Percentiles rank a stretch among this genome's conserved stretches.
These are phyloP conservation scores for Tetrahymena malaccensis DNA, from an alignment of 73 alveolate species.

Conservation along the genomic window DNA sequence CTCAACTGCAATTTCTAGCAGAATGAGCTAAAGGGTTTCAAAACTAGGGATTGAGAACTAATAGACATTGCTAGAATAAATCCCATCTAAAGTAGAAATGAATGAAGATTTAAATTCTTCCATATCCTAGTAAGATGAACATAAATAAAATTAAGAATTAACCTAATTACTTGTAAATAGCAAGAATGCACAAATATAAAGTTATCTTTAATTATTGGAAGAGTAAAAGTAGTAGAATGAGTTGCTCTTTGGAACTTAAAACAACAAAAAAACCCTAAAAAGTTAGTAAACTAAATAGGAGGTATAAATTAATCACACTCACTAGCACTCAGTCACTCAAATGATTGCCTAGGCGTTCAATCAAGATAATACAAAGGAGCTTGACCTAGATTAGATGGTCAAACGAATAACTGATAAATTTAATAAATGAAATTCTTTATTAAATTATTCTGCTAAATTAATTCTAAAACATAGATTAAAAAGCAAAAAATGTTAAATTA, in stretches of 20 bases:
- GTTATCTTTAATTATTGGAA: not conserved
- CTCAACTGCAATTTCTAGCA: not conserved
- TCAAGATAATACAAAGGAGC: not conserved
- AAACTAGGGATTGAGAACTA: not conserved
- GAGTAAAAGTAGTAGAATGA: not conserved
- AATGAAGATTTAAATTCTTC: not conserved
- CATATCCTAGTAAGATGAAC: not conserved
- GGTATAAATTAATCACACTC: not conserved
- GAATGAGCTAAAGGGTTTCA: not conserved
- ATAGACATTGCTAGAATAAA: too few species aligned
- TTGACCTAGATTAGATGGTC: not conserved
- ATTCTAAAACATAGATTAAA: not conserved
- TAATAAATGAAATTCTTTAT: not conserved
- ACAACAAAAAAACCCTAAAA: not conserved
- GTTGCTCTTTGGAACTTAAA: not conserved
- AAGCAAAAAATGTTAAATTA: too few species aligned
- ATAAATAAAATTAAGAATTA: not conserved
- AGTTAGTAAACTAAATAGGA: not conserved
- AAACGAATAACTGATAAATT: not conserved
- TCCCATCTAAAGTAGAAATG: not conserved
- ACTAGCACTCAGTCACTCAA: not conserved
- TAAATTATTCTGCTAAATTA: too few species aligned
- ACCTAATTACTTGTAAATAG: not conserved
- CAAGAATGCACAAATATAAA: not conserved
- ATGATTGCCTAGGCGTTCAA: not conserved